Evolutionary conservation across 805 yeast species (phyloP).

Genomic region (Ogataea glucozyma): DNA sequence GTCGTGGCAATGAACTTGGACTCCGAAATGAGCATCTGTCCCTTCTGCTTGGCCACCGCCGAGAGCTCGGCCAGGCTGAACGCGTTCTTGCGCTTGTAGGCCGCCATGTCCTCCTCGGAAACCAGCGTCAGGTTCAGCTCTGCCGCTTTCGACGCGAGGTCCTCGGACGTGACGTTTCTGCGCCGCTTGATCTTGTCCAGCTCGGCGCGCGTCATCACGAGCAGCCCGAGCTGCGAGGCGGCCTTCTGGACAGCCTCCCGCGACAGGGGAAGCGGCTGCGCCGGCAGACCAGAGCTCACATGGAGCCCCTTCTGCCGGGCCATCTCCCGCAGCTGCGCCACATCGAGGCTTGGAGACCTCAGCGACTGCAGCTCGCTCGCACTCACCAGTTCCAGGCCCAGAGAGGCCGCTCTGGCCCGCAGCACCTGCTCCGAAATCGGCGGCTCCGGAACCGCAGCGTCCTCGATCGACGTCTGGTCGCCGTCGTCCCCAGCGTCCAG

Average conservation of each 20-base stretch:
- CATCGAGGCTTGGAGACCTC: constrained; percentile 2
- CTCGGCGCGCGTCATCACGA: constrained; percentile 36
- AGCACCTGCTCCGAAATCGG: no score
- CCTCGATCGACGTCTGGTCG: constrained; percentile 28
- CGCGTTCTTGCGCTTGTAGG: constrained; percentile 15
- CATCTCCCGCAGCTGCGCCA: constrained; percentile 11
- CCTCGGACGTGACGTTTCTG: constrained; percentile 33
- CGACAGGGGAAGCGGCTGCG: constrained; percentile 13
- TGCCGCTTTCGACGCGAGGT: constrained; percentile 39
- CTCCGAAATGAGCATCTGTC: constrained; percentile 57
- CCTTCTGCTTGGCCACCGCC: constrained; percentile 44
- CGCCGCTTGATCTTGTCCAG: constrained; percentile 30
- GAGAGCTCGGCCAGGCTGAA: constrained; percentile 31
- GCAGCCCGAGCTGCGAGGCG: constrained; percentile 36
- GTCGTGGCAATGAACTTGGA: constrained; percentile 65
- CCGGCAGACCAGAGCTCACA: constrained; percentile 16
- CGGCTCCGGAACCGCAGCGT: constrained; percentile 15
- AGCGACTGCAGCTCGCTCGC: neutral
- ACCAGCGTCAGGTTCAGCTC: constrained; percentile 42
- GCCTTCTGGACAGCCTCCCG: constrained; percentile 15
- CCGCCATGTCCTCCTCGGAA: constrained; percentile 28
- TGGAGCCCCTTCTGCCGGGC: constrained; percentile 22
- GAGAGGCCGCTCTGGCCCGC: neutral
- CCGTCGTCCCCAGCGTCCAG: constrained; percentile 20
- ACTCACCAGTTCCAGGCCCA: constrained; percentile 3